A percentile compares a stretch with the other conserved stretches of the same genome.
These are phyloP conservation scores for Cystobasidium tubakii DNA, from an alignment of 768 basidiomycete species.

Conservation along the genomic window DNA sequence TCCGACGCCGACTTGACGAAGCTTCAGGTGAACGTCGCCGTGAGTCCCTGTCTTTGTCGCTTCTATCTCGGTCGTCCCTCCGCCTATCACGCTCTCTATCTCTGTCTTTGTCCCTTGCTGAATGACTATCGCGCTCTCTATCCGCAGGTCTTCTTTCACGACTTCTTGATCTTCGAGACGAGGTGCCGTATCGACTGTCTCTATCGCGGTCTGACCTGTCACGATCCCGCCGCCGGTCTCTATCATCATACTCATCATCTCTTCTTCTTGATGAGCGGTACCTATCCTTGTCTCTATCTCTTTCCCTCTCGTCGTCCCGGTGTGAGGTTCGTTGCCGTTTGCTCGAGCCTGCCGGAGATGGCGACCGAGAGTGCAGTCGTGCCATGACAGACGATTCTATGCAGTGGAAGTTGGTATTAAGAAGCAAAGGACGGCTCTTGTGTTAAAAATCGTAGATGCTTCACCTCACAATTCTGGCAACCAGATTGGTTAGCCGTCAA, in stretches of 20 bases:
- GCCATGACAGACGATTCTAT: not conserved
- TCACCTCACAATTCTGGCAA: not conserved
- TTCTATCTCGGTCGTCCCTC: constrained; percentile 3
- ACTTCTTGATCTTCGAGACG: constrained; percentile 18
- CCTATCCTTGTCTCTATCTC: constrained; percentile 27
- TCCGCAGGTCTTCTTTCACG: constrained; percentile 10
- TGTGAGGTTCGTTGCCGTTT: constrained; percentile 7
- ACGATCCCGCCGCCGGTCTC: constrained; percentile 6
- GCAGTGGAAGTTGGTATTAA: not conserved
- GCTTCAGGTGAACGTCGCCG: constrained; percentile 17
- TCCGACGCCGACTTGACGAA: constrained; percentile 18
- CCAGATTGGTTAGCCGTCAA: not conserved
- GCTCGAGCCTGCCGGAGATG: constrained; percentile 26
- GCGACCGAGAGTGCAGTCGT: constrained; percentile 30
- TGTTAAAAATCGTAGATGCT: not conserved
- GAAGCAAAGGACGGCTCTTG: not conserved
- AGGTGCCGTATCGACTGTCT: constrained; percentile 14
- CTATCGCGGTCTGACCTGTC: constrained; percentile 24
- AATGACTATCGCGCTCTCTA: not conserved
- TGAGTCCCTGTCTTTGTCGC: constrained; percentile 9
- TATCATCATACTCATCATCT: constrained; percentile 8
- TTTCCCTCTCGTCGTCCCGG: constrained; percentile 21
- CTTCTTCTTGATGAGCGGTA: not conserved
- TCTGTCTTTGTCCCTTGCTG: constrained; percentile 31
- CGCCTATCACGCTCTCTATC: constrained; percentile 35